These are phyloP conservation scores for Wickerhamiella sergipiensis DNA, from an alignment of 805 yeast genomes.

Conservation along the genomic window DNA sequence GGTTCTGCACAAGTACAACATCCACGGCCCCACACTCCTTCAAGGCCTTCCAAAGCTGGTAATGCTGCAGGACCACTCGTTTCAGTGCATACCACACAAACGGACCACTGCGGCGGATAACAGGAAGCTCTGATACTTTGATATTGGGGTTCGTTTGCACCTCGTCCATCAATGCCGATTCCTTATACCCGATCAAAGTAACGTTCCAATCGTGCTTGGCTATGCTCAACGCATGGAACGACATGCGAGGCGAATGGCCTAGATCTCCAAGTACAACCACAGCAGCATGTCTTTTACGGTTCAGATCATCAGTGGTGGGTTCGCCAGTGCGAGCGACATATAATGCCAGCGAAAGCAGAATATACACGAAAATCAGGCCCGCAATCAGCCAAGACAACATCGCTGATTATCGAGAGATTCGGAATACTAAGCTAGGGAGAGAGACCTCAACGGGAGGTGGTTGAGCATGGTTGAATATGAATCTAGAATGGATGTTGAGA, in stretches of 20 bases:
- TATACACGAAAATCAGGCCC: conserved; percentile 8
- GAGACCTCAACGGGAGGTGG: too few relatives aligned
- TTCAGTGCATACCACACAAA: conserved; percentile 40
- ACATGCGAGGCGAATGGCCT: conserved; percentile 92
- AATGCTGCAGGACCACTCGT: conserved; percentile 49
- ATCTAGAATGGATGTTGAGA: neutral
- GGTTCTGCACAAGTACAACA: conserved; percentile 63
- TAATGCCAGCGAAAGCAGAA: conserved; percentile 9
- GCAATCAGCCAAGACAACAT: conserved; percentile 1
- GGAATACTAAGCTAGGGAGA: neutral
- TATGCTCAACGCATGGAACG: conserved; percentile 75
- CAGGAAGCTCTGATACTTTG: conserved; percentile 21
- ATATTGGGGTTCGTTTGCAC: conserved; percentile 18
- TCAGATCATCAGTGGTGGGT: conserved; percentile 8
- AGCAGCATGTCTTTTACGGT: conserved; percentile 39
- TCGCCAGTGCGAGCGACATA: conserved; percentile 11
- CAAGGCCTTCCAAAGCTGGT: conserved; percentile 34
- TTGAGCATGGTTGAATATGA: neutral
- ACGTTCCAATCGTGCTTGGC: conserved; percentile 58
- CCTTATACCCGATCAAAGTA: conserved; percentile 65
- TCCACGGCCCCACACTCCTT: conserved; percentile 32
- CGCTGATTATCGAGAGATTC: neutral
- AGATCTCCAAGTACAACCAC: conserved; percentile 84
- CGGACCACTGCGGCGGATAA: conserved; percentile 26
- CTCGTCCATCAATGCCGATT: conserved; percentile 19